Evolutionary conservation across 495 filamentous ascomycete species (phyloP).

Genomic region (Talaromyces wortmannii): DNA sequence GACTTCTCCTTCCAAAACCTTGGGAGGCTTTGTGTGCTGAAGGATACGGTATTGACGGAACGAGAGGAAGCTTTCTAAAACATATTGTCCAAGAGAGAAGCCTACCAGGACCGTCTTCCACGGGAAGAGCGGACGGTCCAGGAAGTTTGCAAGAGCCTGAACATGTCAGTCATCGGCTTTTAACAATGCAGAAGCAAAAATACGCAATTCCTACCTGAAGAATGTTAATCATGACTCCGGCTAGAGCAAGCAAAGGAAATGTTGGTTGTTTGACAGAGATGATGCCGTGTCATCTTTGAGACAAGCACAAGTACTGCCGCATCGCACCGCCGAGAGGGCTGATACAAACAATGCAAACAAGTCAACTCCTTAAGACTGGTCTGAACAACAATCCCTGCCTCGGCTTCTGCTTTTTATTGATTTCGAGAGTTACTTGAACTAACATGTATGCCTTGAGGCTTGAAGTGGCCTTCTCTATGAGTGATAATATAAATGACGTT

Average conservation of each 20-base stretch:
- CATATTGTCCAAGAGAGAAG: slow-evolving; percentile 82
- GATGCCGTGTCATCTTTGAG: slow-evolving; percentile 1
- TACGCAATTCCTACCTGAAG: not conserved
- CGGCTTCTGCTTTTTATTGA: too few species aligned
- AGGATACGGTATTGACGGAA: slow-evolving; percentile 83
- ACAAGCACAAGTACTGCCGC: not conserved
- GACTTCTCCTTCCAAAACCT: slow-evolving; percentile 79
- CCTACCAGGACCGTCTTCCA: slow-evolving; percentile 96
- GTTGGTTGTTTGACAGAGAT: not conserved
- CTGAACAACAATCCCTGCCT: too few species aligned
- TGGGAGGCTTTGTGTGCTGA: slow-evolving; percentile 68
- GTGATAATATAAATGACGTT: too few species aligned
- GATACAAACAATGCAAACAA: slow-evolving; percentile 1
- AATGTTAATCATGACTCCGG: slow-evolving; percentile 1
- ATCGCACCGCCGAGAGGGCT: not conserved
- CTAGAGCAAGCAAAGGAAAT: not conserved
- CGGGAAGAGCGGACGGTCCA: slow-evolving; percentile 88
- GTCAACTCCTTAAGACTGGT: not conserved
- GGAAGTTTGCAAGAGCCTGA: slow-evolving; percentile 76
- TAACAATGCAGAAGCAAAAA: not conserved
- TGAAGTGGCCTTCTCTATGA: too few species aligned
- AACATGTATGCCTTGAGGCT: too few species aligned
- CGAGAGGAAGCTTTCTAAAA: slow-evolving; percentile 79
- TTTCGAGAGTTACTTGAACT: too few species aligned
- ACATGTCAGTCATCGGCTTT: not conserved